Evolutionary conservation across 495 filamentous ascomycete genomes (phyloP), one percentile per base, ranked within the genome.

Genomic region (Talaromyces proteolyticus): DNA sequence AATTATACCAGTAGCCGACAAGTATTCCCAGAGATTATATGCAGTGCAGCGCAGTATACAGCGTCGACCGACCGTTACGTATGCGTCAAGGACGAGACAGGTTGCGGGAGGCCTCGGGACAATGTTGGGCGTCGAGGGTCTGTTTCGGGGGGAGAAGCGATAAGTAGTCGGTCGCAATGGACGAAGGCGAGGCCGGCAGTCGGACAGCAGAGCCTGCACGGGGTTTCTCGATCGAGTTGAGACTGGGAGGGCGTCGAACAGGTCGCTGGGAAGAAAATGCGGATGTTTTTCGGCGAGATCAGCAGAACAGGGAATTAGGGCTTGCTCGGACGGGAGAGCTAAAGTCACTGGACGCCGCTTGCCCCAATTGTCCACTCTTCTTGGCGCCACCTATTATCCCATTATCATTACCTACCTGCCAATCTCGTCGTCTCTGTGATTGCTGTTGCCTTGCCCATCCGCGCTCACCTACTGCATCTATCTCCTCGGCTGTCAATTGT

Each of bases 221-320:
- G n/a, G n/a, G n/a, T n/a, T n/a, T n/a, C n/a, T 17, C 37, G 37
- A 22, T 18, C 34, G 47, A 22, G 19, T 19, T 29, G 22, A 17
- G 36, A 41, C 20, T n/a, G 22, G 20, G 47, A 12, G 47, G 36
- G 16, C 34, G 47, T 40, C 40, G 47, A 24, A 26, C 36, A 16
- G 25, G 40, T 14, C 47, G 38, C 41, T 44, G 49, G 43, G 56
- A 49, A 49, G 51, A 53, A 49, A 47, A 39, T 51, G 57, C 49
- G 53, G 47, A 49, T 40, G 47, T 49, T 49, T 41, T 49, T 49
- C 57, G 62, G 46, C 62, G 52, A 60, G 51, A 47, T 53, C 54
- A 54, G 53, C 54, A 57, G 44, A 53, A 55, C 55, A 59, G 59
- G 58, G 54, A 64, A 59, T 65, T 67, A 65, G 62, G 64, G 64